A percentile compares a stretch with the other conserved stretches of the same genome.
phyloP scores from a whole-genome alignment of 2,329 filamentous ascomycete genomes.

The Bimuria novae-zelandiae region DNA sequence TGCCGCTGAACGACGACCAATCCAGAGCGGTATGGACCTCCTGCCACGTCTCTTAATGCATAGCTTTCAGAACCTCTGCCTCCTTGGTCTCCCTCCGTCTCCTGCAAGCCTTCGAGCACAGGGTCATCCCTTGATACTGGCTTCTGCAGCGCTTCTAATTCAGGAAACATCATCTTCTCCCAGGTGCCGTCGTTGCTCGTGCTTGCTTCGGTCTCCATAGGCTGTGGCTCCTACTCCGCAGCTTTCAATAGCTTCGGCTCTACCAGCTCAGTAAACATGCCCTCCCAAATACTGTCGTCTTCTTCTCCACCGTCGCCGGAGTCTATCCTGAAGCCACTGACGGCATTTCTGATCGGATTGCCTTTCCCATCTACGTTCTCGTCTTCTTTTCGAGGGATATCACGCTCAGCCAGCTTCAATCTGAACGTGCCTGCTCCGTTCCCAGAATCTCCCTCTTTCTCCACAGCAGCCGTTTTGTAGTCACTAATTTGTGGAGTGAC shows the following conservation, averaged over 20 bases:
- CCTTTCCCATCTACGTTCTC: conserved; percentile 71
- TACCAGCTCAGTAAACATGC: conserved; percentile 33
- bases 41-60: too few relatives aligned
- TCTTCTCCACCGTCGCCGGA: conserved; percentile 28
- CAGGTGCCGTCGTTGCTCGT: too few relatives aligned
- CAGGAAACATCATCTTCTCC: too few relatives aligned
- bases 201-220: not conserved
- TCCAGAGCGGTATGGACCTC: too few relatives aligned
- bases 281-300: conserved; percentile 32
- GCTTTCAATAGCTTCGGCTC: conserved; percentile 35
- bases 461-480: conserved; percentile 65
- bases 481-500: conserved; percentile 66
- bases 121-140: too few relatives aligned
- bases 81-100: too few relatives aligned
- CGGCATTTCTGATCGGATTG: conserved; percentile 72
- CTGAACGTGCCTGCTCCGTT: conserved; percentile 59
- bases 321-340: conserved; percentile 44
- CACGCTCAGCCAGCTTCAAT: conserved; percentile 70
- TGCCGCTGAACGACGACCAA: too few relatives aligned
- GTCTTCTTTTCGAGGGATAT: conserved; percentile 59
- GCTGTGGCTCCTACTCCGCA: conserved; percentile 11
- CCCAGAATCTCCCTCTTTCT: conserved; percentile 54
- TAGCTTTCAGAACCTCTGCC: too few relatives aligned
- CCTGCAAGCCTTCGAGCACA: too few relatives aligned
- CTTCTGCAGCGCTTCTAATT: too few relatives aligned